These are phyloP conservation scores for Exsudoporus frostii DNA, from an alignment of 768 basidiomycete species.

Conservation along the genomic window DNA sequence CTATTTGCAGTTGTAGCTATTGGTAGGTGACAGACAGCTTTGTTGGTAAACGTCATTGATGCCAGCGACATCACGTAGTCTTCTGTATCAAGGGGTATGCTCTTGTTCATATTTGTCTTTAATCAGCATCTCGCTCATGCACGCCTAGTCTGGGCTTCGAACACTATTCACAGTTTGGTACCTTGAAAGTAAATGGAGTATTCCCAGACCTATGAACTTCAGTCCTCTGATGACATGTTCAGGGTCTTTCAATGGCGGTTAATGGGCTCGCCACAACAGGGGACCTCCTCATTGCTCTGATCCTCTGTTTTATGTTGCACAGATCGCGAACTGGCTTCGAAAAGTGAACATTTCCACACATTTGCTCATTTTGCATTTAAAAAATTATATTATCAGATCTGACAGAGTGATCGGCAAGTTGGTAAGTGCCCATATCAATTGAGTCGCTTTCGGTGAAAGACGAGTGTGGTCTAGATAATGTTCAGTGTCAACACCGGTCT, in stretches of 20 bases:
- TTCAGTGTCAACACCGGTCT: constrained; percentile 47
- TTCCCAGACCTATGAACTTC: neutral
- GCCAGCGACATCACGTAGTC: constrained; percentile 22
- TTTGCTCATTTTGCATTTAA: neutral
- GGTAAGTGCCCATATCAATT: constrained; percentile 5
- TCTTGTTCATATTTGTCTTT: neutral
- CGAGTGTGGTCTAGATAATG: constrained; percentile 37
- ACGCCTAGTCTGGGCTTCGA: constrained; percentile 34
- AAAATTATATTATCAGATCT: constrained; percentile 25
- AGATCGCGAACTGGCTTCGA: constrained; percentile 50
- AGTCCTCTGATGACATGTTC: neutral
- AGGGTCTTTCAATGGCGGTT: constrained; percentile 45
- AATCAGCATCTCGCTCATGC: constrained; percentile 1
- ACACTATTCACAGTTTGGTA: constrained; percentile 42
- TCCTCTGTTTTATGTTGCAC: constrained; percentile 44
- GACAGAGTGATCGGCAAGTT: constrained; percentile 52
- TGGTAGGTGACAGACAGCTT: constrained; percentile 23
- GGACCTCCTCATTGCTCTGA: constrained; percentile 47
- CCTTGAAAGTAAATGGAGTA: constrained; percentile 38
- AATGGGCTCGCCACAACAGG: constrained; percentile 47
- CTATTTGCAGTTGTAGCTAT: constrained; percentile 27
- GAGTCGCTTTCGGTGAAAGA: neutral
- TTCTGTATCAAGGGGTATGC: constrained; percentile 37
- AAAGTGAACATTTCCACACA: constrained; percentile 23
- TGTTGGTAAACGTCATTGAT: constrained; percentile 1